Base-by-base conservation (phyloP, 2,329 filamentous ascomycete species). In the Acephala macrosclerotiorum region DNA sequence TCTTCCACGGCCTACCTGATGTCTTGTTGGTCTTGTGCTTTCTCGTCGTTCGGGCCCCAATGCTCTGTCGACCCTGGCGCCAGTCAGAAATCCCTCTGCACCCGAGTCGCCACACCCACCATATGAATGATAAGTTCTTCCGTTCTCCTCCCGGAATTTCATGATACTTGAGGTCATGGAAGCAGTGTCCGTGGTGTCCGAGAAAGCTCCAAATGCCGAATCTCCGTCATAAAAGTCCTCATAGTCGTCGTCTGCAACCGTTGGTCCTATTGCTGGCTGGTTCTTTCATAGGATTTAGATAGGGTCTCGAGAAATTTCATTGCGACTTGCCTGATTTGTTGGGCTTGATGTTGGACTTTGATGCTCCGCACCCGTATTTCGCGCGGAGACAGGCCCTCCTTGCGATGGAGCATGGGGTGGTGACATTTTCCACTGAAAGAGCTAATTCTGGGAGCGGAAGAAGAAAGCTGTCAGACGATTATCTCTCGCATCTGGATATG, bases 131-230 rank as follows among this genome's bases (percentile, higher is more conserved):
- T 74, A 74, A 11, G 70, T 74, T 58, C 72, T 69, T 26, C 72
- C 72, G 58, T 74, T 72, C 49, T 73, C 71, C 63, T 72, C 66
- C 3, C 69, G 61, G 40, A 67, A 69, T 26, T 68, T 64, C 42
- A 71, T 66, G 36, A 74, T 71, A 59, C 69, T 72, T 4, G 70
- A 71, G 12, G 59, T 69, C 35, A 73, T 38, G n/a, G 70, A 72
- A 3, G 65, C 67, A n/a, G 70, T 71, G 25, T 69, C 68, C 1
- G 67, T 66, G 16, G 47, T 58, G 26, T 64, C 65, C 33, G 63
- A 69, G n/a, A 51, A 49, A 25, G 60, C 64, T 6, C 60, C 68
- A 61, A 57, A 70, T 11, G 66, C 65, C 11, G 66, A 68, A 42
- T 70, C 68, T 26, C 40, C 63, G 51, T 70, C 68, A 33, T 64